Percentiles rank a stretch among this genome's conserved stretches.
Conservation (phyloP, 441 rosid species). For the Bruguiera hainesii region DNA sequence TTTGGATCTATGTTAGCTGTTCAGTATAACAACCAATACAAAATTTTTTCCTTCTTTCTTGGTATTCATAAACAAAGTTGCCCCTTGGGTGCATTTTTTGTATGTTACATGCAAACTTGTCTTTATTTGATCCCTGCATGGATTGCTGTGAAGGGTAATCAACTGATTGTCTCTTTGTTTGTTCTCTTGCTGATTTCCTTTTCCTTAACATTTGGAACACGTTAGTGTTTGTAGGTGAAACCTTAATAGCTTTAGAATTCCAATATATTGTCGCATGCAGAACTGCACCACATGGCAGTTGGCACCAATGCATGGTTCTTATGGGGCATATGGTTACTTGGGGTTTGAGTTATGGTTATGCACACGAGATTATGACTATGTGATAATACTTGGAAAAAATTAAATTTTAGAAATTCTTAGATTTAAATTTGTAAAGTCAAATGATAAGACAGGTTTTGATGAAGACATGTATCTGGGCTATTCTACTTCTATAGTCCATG, state of each 20-base stretch:
- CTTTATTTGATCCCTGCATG: constrained; percentile 41
- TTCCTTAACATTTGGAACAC: constrained; percentile 44
- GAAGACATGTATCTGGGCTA: too few relatives aligned
- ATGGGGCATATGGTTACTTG: background rate
- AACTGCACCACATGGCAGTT: constrained; percentile 27
- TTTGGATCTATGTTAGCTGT: constrained; percentile 21
- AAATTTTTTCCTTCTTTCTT: constrained; percentile 34
- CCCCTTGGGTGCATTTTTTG: constrained; percentile 30
- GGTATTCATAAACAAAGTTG: constrained; percentile 42
- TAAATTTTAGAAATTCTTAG: too few relatives aligned
- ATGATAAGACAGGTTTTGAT: too few relatives aligned
- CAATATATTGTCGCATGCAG: constrained; percentile 22
- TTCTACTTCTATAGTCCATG: too few relatives aligned
- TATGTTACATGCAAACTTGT: constrained; percentile 11
- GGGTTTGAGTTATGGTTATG: constrained; percentile 17
- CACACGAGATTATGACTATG: too few relatives aligned
- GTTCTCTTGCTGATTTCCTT: constrained; percentile 73
- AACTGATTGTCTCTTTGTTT: constrained; percentile 67
- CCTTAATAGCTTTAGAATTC: constrained; percentile 36
- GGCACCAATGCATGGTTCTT: constrained; percentile 30
- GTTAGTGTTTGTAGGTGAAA: constrained; percentile 28
- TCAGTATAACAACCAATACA: constrained; percentile 28
- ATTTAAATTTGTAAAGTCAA: constrained; percentile 32
- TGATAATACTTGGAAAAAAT: too few relatives aligned
- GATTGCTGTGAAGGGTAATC: constrained; percentile 42